phyloP scores from a whole-genome alignment of 2,329 filamentous ascomycete species.

The Penicillium hesseltinei region DNA sequence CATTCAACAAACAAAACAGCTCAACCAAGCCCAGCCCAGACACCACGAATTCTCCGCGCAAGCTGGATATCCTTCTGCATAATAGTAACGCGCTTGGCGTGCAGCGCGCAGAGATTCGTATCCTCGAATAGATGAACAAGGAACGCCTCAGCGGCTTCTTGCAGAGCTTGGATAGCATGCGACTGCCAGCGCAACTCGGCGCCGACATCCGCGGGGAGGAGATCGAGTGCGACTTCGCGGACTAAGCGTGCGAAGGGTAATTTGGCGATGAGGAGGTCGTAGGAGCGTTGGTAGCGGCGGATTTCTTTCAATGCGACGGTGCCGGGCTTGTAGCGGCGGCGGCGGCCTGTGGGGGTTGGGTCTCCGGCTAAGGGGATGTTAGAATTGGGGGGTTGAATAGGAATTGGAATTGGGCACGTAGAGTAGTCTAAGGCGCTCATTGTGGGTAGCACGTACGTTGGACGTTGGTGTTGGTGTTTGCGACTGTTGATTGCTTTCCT shows the following conservation, averaged over 20 bases:
- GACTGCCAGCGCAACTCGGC: constrained; percentile 90
- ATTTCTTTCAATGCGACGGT: constrained; percentile 91
- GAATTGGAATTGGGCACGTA: neutral
- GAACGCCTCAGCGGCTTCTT: constrained; percentile 95
- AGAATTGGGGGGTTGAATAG: constrained; percentile 1
- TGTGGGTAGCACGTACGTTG: constrained; percentile 35
- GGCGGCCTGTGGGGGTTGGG: constrained; percentile 62
- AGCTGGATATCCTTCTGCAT: constrained; percentile 98
- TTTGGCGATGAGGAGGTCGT: constrained; percentile 75
- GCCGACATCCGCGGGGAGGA: constrained; percentile 58
- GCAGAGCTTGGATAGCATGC: constrained; percentile 86
- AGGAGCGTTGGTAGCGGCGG: constrained; percentile 82
- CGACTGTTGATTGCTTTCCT: constrained; percentile 20
- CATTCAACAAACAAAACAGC: neutral
- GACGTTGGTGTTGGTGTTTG: constrained; percentile 33
- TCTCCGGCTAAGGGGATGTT: constrained; percentile 61
- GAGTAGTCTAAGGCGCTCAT: neutral
- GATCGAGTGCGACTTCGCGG: constrained; percentile 54
- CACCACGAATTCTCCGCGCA: constrained; percentile 73
- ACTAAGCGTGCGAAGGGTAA: constrained; percentile 51
- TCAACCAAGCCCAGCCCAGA: constrained; percentile 69
- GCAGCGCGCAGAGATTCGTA: constrained; percentile 92
- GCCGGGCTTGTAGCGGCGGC: constrained; percentile 68
- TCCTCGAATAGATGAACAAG: constrained; percentile 96
- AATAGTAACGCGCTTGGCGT: constrained; percentile 94